Percentiles rank a stretch among this genome's conserved stretches.
Conservation (phyloP, 108 stramenopile species). For the Cyclostephanos tholiformis region DNA sequence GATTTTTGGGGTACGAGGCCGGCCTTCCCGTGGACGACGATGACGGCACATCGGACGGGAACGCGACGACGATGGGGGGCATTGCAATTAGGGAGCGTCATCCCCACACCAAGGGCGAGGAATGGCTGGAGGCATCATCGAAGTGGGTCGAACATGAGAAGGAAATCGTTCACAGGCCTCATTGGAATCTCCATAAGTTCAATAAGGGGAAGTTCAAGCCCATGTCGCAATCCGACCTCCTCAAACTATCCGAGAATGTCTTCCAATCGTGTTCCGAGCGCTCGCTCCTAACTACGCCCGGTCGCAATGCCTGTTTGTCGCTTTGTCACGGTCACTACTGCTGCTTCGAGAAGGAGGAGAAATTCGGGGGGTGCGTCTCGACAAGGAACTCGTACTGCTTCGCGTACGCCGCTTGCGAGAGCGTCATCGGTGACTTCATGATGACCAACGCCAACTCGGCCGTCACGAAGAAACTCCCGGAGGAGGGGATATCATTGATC, state of each 20-base stretch:
- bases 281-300: slow-evolving; percentile 10
- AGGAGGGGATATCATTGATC: slow-evolving; percentile 11
- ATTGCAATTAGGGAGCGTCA: neutral
- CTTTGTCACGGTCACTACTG: slow-evolving; percentile 32
- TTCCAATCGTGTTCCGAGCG: slow-evolving; percentile 34
- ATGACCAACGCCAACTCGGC: slow-evolving; percentile 23
- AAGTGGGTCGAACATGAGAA: slow-evolving; percentile 19
- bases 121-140: slow-evolving; percentile 13
- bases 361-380: slow-evolving; percentile 25
- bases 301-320: slow-evolving; percentile 15
- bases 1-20: slow-evolving; percentile 29
- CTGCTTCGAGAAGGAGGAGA: slow-evolving; percentile 36
- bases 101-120: slow-evolving; percentile 22
- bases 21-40: neutral
- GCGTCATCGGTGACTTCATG: slow-evolving; percentile 24
- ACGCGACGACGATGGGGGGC: neutral
- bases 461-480: neutral
- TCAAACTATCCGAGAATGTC: slow-evolving; percentile 18
- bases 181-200: slow-evolving; percentile 14
- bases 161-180: slow-evolving; percentile 21
- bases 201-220: neutral
- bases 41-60: neutral
- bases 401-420: slow-evolving; percentile 42
- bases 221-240: slow-evolving; percentile 11
- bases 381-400: slow-evolving; percentile 30